Percentiles rank a stretch among this genome's conserved stretches.
Evolutionary conservation across 208 protist species (phyloP).

Genomic region (Spongospora subterranea): DNA sequence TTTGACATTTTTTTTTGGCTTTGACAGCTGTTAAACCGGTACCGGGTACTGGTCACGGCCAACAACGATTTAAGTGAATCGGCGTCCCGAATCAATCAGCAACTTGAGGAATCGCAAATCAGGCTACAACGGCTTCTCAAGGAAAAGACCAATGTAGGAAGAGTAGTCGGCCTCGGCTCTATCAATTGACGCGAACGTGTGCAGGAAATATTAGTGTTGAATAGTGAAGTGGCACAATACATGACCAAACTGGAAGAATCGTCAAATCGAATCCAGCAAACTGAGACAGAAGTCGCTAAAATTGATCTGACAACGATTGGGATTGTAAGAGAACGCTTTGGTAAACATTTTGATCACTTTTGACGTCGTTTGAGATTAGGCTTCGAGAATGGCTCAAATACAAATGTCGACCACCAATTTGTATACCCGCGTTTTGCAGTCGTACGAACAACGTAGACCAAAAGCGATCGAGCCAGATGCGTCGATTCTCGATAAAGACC

Average conservation of each 20-base stretch:
- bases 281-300: background rate
- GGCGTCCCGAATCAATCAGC: background rate
- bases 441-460: constrained; percentile 21
- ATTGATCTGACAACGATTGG: constrained; percentile 24
- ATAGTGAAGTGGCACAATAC: constrained; percentile 45
- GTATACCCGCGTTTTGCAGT: constrained; percentile 31
- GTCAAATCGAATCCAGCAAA: constrained; percentile 6
- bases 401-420: constrained; percentile 38
- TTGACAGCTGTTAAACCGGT: constrained; percentile 14
- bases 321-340: constrained; percentile 14
- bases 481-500: background rate
- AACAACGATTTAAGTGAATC: constrained; percentile 16
- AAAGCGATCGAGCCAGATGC: constrained; percentile 28
- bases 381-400: constrained; percentile 24
- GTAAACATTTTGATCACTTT: background rate
- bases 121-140: constrained; percentile 23
- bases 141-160: constrained; percentile 21
- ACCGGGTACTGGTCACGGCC: constrained; percentile 37
- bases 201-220: constrained; percentile 35
- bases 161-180: background rate
- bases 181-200: background rate
- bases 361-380: background rate
- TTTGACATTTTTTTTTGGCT: background rate
- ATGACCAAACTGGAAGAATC: constrained; percentile 42
- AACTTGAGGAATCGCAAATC: constrained; percentile 33